Evolutionary conservation across 768 basidiomycete species (phyloP).

Genomic region (Hygrocybe coccinea): DNA sequence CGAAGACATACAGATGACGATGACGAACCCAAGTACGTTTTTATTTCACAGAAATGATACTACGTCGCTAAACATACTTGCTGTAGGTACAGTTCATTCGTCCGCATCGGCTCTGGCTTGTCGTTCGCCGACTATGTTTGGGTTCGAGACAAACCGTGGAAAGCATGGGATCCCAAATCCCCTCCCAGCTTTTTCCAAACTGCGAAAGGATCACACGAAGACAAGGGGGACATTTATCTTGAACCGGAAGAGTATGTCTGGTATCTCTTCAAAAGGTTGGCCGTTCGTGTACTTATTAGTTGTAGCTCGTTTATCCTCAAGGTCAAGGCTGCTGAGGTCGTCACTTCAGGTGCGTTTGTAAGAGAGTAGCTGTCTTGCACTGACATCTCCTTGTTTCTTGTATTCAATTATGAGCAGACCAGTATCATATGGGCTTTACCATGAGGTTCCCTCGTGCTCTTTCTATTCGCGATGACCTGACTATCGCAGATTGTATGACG

Average conservation of each 20-base stretch:
- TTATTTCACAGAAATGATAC: background rate
- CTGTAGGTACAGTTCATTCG: constrained; percentile 76
- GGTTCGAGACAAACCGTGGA: constrained; percentile 82
- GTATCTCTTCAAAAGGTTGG: background rate
- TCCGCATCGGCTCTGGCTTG: constrained; percentile 86
- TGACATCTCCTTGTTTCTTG: constrained; percentile 4
- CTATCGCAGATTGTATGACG: constrained; percentile 65
- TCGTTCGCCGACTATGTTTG: constrained; percentile 82
- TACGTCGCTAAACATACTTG: background rate
- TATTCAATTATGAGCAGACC: constrained; percentile 43
- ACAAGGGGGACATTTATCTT: constrained; percentile 88
- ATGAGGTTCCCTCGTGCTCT: constrained; percentile 93
- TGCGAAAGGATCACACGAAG: constrained; percentile 58
- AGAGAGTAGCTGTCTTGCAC: too few species aligned
- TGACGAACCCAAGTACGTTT: constrained; percentile 57
- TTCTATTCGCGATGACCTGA: constrained; percentile 73
- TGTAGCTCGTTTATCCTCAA: constrained; percentile 87
- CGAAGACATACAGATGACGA: constrained; percentile 49
- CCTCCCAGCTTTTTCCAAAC: constrained; percentile 68
- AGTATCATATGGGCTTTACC: constrained; percentile 80
- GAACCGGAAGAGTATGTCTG: constrained; percentile 75
- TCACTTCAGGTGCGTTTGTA: constrained; percentile 52
- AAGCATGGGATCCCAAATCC: constrained; percentile 65
- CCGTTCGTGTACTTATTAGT: background rate
- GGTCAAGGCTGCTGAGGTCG: constrained; percentile 92